These are phyloP conservation scores for Aspergillus luchuensis DNA, from an alignment of 2,329 filamentous ascomycete species.

Conservation along the genomic window DNA sequence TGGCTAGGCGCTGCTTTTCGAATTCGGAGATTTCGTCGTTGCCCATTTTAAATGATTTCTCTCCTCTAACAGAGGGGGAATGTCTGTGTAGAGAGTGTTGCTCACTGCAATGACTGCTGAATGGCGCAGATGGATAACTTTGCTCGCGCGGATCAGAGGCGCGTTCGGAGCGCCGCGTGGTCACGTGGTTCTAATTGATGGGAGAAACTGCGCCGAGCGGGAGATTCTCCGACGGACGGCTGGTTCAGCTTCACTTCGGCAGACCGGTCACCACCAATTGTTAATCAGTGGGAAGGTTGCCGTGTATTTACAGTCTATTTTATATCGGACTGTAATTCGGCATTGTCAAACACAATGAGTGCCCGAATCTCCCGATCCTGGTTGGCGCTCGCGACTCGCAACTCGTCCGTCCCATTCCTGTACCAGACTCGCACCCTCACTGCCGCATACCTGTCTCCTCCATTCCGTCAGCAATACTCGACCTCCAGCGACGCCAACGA, in stretches of 20 bases:
- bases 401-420: constrained; percentile 63
- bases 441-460: constrained; percentile 14
- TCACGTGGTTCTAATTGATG: neutral
- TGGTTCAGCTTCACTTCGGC: neutral
- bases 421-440: constrained; percentile 69
- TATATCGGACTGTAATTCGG: neutral
- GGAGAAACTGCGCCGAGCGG: neutral
- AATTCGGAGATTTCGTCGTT: constrained; percentile 73
- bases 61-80: neutral
- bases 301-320: neutral
- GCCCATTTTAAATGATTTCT: constrained; percentile 9
- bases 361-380: constrained; percentile 35
- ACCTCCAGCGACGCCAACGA: neutral
- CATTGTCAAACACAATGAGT: constrained; percentile 25
- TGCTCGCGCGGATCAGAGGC: neutral
- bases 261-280: no score
- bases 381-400: constrained; percentile 27
- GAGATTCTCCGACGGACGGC: neutral
- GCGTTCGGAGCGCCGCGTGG: constrained; percentile 4
- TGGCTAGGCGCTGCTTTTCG: constrained; percentile 79
- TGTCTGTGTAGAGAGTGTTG: neutral
- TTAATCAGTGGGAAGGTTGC: no score
- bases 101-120: neutral
- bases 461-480: constrained; percentile 6
- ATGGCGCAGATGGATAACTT: neutral